Evolutionary conservation across 2,329 filamentous ascomycete genomes (phyloP).

Genomic region (Camptophora hylomeconis): DNA sequence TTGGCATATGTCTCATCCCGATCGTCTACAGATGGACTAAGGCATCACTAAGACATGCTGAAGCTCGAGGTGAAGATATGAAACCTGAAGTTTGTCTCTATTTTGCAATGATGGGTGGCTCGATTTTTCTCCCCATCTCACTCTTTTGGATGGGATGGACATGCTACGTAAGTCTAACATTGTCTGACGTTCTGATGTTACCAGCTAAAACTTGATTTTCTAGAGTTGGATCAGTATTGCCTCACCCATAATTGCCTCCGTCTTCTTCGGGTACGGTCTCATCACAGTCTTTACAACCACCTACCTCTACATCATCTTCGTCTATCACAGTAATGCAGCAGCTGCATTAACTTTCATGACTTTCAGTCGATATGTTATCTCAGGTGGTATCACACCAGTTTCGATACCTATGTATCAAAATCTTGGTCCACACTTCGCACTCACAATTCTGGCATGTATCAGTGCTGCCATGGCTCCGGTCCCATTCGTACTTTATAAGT

Average conservation of each 20-base stretch:
- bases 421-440: constrained; percentile 30
- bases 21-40: no score
- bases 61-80: no score
- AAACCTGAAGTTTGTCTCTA: constrained; percentile 43
- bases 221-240: no score
- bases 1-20: no score
- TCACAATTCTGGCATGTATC: constrained; percentile 25
- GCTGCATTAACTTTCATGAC: constrained; percentile 34
- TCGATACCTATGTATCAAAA: constrained; percentile 26
- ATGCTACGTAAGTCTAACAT: no score
- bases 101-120: constrained; percentile 39
- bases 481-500: constrained; percentile 24
- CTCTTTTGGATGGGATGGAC: constrained; percentile 50
- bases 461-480: constrained; percentile 25
- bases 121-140: constrained; percentile 35
- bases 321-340: constrained; percentile 41
- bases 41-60: no score
- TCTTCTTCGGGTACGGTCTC: constrained; percentile 39
- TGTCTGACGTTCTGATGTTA: no score
- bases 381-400: constrained; percentile 27
- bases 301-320: constrained; percentile 47
- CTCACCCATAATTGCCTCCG: constrained; percentile 37
- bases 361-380: constrained; percentile 20
- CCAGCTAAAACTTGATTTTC: no score
- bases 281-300: constrained; percentile 37